Percentiles rank a stretch among this genome's conserved stretches.
Evolutionary conservation across 257 asterid genomes (phyloP).

Genomic region (Perilla frutescens): DNA sequence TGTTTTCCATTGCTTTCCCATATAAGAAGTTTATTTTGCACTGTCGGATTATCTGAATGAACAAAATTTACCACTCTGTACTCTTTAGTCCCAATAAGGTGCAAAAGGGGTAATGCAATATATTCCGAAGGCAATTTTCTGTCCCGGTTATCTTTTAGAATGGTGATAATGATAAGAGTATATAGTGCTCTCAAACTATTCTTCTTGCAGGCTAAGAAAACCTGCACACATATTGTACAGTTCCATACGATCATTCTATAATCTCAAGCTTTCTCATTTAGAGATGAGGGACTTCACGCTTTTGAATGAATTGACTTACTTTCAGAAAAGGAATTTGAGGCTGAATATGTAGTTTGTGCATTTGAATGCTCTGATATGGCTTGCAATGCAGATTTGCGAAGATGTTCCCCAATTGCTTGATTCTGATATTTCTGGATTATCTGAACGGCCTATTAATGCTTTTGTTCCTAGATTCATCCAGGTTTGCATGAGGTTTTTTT

Average conservation of each 20-base stretch:
- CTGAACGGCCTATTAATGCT: constrained; percentile 85
- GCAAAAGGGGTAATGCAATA: constrained; percentile 20
- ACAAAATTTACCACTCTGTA: not conserved
- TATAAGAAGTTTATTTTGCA: constrained; percentile 14
- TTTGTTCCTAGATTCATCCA: constrained; percentile 89
- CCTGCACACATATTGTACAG: not conserved
- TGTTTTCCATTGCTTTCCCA: not conserved
- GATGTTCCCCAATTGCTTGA: constrained; percentile 89
- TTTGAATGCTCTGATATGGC: constrained; percentile 8
- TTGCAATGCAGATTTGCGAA: constrained; percentile 70
- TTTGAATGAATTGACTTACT: not conserved
- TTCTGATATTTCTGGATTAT: constrained; percentile 78
- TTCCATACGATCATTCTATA: not conserved
- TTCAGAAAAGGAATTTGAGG: not conserved
- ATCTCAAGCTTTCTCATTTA: constrained; percentile 19
- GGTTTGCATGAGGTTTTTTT: constrained; percentile 43
- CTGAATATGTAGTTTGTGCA: constrained; percentile 6
- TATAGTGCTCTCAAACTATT: not conserved
- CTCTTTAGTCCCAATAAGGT: not conserved
- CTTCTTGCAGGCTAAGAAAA: not conserved
- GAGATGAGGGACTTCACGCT: constrained; percentile 18
- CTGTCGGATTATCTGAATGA: constrained; percentile 18
- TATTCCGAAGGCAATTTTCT: constrained; percentile 11
- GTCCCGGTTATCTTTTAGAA: constrained; percentile 6
- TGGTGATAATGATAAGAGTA: not conserved